phyloP scores from a whole-genome alignment of 768 basidiomycete genomes.

The Heimioporus sp. region DNA sequence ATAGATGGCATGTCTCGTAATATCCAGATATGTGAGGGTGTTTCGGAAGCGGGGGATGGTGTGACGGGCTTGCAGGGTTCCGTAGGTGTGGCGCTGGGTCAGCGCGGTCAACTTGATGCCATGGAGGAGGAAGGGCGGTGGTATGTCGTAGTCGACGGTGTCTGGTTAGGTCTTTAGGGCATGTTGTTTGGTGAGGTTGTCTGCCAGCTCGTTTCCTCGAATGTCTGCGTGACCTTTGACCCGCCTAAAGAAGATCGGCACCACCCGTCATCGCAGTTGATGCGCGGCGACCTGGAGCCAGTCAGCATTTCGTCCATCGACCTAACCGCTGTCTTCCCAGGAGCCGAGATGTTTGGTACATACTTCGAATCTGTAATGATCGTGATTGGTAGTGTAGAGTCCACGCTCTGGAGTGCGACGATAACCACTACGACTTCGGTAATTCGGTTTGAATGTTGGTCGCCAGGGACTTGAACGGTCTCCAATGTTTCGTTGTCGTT shows the following conservation, averaged over 20 bases:
- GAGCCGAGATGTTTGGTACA: background rate
- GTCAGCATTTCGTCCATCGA: constrained; percentile 8
- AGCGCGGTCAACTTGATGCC: constrained; percentile 12
- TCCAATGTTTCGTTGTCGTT: no score
- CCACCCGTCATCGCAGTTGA: constrained; percentile 7
- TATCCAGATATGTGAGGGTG: constrained; percentile 4
- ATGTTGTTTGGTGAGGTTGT: constrained; percentile 17
- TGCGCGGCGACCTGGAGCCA: background rate
- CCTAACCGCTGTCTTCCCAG: constrained; percentile 31
- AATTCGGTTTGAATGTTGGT: no score
- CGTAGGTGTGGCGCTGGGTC: constrained; percentile 17
- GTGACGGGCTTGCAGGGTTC: background rate
- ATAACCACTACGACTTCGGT: no score
- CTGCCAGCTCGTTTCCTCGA: constrained; percentile 25
- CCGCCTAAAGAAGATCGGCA: constrained; percentile 21
- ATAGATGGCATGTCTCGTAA: background rate
- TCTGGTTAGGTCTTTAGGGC: background rate
- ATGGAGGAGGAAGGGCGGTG: background rate
- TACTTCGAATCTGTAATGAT: no score
- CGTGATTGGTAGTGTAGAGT: no score
- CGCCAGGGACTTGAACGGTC: no score
- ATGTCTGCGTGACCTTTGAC: constrained; percentile 22
- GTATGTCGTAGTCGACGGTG: background rate
- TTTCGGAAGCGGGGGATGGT: background rate
- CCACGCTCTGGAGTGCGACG: no score